Evolutionary conservation across 2,329 filamentous ascomycete species (phyloP).

Genomic region (Sporothrix curviconia): DNA sequence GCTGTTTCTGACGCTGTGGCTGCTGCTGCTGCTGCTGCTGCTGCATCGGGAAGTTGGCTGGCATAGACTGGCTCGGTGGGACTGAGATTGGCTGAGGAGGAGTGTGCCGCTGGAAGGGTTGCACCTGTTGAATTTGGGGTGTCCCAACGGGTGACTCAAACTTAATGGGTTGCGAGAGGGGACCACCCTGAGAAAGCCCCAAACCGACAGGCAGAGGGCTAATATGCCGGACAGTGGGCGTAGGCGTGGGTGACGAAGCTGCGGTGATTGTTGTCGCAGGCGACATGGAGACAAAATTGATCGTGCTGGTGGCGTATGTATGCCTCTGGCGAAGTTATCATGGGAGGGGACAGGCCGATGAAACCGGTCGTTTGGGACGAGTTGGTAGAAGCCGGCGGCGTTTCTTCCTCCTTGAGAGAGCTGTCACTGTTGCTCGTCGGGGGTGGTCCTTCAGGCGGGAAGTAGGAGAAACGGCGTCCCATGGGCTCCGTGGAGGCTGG

Average conservation of each 20-base stretch:
- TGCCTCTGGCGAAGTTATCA: conserved; percentile 40
- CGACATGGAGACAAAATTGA: conserved; percentile 30
- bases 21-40: conserved; percentile 29
- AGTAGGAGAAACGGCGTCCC: conserved; percentile 57
- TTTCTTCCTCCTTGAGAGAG: conserved; percentile 28
- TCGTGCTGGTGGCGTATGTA: conserved; percentile 25
- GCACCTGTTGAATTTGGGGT: conserved; percentile 21
- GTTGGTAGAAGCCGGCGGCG: conserved; percentile 24
- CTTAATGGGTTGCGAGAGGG: conserved; percentile 16
- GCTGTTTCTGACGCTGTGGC: too few species aligned
- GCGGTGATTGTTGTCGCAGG: conserved; percentile 26
- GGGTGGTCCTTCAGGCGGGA: conserved; percentile 44
- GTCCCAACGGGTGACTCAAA: conserved; percentile 20
- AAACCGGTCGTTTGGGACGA: neutral
- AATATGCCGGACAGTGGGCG: conserved; percentile 28
- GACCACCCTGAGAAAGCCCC: neutral
- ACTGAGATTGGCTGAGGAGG: conserved; percentile 7
- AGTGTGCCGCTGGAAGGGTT: conserved; percentile 20
- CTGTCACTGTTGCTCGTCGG: conserved; percentile 18
- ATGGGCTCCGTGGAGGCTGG: conserved; percentile 47
- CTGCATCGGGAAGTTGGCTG: conserved; percentile 32
- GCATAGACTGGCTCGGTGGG: neutral
- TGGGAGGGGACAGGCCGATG: conserved; percentile 24
- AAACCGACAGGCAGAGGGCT: conserved; percentile 23
- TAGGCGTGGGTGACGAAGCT: conserved; percentile 27